Evolutionary conservation across 73 alveolate species (phyloP), one percentile per base, ranked within the genome.

Genomic region (Blepharisma japonicum): DNA sequence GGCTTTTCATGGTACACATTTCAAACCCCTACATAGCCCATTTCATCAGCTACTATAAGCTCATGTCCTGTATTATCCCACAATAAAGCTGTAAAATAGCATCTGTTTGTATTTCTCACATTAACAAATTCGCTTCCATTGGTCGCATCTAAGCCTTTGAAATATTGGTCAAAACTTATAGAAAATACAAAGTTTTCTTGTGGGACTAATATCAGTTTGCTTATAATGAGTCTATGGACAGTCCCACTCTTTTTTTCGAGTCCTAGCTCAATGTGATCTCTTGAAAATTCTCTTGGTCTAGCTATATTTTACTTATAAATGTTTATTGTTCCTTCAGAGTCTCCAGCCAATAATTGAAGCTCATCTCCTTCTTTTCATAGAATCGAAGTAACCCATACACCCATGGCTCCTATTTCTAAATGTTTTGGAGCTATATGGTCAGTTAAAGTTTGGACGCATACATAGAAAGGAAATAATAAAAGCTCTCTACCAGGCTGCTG

Each of bases 391-490:
- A 93, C 90, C 91, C 95, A 93, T 6, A 91, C 91, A 32, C 83
- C 80, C 49, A 88, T 81, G 55, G 86, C 88, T 21, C 74, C 71
- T 6, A 83, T 27, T 47, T 71, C 77, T 6, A 89, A 78, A 77
- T 91, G 84, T 77, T 88, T 93, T 76, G 86, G 83, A 39, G 91
- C 86, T 6, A 94, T 83, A 71, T 90, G 91, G 79, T 93, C 98
- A 53, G 85, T 81, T 7, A 93, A 87, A 0, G 78, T 86, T 68
- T 93, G 89, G 27, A 85, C 74, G 27, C 90, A 86, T 11, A 88
- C 97, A 71, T 90, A 93, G 94, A 95, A 93, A 45, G 98, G 98
- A 77, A 90, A 93, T 82, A 90, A 84, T 78, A 93, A 72, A n/a
- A 90, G 86, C 79, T 93, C 94, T 77, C 98, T 70, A 8, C 97